Evolutionary conservation across 495 filamentous ascomycete genomes (phyloP).

Genomic region (Cetradonia linearis): DNA sequence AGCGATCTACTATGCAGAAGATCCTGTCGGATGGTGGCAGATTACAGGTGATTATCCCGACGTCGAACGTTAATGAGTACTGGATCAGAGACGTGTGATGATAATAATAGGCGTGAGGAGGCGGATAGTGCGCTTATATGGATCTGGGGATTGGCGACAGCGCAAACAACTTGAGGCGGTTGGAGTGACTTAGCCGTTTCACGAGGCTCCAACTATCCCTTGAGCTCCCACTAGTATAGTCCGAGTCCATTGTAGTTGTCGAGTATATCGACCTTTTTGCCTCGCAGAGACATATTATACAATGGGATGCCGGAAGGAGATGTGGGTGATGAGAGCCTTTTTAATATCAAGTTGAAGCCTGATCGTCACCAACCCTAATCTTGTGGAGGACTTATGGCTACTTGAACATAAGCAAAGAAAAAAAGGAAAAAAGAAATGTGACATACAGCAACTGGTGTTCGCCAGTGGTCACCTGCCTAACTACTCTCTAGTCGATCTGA

Average conservation of each 20-base stretch:
- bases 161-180: not conserved
- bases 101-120: not conserved
- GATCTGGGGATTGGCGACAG: not conserved
- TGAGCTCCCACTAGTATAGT: not conserved
- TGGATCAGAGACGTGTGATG: not conserved
- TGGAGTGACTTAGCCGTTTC: not conserved
- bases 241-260: not conserved
- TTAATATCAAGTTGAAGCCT: not conserved
- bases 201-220: not conserved
- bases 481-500: not conserved
- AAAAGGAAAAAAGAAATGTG: not conserved
- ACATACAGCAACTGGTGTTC: not conserved
- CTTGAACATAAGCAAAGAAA: no score
- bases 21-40: not conserved
- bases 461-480: not conserved
- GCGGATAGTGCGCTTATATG: slow-evolving; percentile 4
- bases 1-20: not conserved
- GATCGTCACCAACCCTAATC: not conserved
- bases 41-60: not conserved
- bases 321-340: not conserved
- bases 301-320: no score
- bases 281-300: no score
- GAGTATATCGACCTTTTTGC: no score
- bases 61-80: not conserved
- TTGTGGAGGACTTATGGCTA: not conserved